Base-by-base conservation (phyloP, 352 stramenopile genomes). In the Globisporangium rhizosaccharum region DNA sequence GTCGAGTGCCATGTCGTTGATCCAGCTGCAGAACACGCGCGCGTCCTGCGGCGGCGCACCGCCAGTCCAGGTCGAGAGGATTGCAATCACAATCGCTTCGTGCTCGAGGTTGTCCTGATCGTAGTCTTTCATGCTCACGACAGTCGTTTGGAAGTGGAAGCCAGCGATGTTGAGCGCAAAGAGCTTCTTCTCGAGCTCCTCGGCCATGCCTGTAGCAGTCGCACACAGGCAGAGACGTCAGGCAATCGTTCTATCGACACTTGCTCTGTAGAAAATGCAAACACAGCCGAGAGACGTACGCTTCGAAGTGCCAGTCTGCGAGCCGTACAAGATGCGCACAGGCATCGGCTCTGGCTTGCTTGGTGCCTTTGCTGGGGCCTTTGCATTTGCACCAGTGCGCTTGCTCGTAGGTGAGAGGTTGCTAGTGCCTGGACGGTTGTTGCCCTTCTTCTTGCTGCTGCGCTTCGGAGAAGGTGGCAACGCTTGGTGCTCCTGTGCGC, bases 21-120 rank as follows among this genome's bases (percentile, higher is more conserved):
- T 78, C 86, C 87, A 97, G 23, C 72, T 75, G 67, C 82, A 94
- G 61, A 96, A 94, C 39, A 91, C 63, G 11, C 73, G 71, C 23
- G 84, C 84, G 53, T 88, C 82, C 57, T 93, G 72, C 4, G 87
- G 87, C 1, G 88, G 82, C 30, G 73, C 65, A 41, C 88, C 88
- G 25, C 85, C 72, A 33, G 83, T 91, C 85, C 85, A 96, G 23
- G 88, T 96, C 23, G 87, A 92, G 62, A 96, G 61, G 52, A 96
- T 77, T 1, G 81, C 82, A 20, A 96, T 75, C 46, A 96, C 82
- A 45, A 96, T 82, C 26, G 65, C 49, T 46, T 96, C 87, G 30
- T 94, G 81, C 78, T 96, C 88, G 44, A 96, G 65, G 62, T 96
- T 94, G 71, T 96, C 87, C 58, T 92, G 85, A 49, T 94, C 85